phyloP scores from a whole-genome alignment of 768 basidiomycete genomes.

The Auricularia cornea region DNA sequence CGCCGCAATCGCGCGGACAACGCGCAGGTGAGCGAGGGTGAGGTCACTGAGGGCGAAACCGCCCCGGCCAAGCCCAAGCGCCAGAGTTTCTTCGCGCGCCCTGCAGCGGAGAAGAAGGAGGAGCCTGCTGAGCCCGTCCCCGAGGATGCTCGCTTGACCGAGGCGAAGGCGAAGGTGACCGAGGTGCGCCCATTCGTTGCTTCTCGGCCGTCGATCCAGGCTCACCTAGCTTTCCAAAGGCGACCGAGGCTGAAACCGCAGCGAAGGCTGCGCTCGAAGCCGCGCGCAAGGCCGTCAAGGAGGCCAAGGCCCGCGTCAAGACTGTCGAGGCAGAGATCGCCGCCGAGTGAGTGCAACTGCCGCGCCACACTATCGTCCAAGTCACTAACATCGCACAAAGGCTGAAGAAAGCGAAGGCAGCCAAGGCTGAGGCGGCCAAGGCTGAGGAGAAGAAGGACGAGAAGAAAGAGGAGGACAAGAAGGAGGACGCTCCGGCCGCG shows the following conservation, averaged over 20 bases:
- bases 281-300: not conserved
- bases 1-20: slow-evolving; percentile 1
- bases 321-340: not conserved
- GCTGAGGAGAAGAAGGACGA: not conserved
- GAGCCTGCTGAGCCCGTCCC: not conserved
- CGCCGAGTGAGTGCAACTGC: not conserved
- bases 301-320: not conserved
- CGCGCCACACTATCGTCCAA: not conserved
- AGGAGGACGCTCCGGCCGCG: not conserved
- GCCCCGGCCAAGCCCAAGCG: not conserved
- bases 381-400: not conserved
- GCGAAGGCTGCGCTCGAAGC: not conserved
- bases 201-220: not conserved
- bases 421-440: not conserved
- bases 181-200: not conserved
- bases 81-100: not conserved
- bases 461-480: not conserved
- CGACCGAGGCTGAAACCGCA: not conserved
- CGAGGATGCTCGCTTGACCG: not conserved
- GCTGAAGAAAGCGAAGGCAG: not conserved
- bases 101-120: not conserved
- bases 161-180: not conserved
- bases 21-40: not conserved
- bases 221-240: not conserved
- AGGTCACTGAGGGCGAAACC: not conserved